These are phyloP conservation scores for Penicillium macrosclerotiorum DNA, from an alignment of 495 filamentous ascomycete species.

Conservation along the genomic window DNA sequence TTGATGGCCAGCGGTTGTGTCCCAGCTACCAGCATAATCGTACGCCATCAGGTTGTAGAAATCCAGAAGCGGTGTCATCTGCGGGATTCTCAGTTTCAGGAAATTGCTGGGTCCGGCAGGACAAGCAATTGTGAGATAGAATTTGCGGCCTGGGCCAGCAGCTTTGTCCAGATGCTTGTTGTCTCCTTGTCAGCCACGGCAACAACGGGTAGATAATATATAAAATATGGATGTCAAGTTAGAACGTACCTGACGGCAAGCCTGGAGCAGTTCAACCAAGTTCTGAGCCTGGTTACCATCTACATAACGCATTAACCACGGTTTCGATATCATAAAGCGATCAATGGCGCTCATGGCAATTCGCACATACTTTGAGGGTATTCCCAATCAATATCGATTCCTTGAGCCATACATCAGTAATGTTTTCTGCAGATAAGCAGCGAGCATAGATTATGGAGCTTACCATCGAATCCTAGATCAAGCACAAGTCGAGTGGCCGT, in stretches of 20 bases:
- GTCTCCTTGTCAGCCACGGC: slow-evolving; percentile 5
- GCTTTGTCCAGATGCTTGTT: slow-evolving; percentile 60
- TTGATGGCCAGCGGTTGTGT: slow-evolving; percentile 70
- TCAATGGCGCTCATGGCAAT: background rate
- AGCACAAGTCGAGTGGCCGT: slow-evolving; percentile 65
- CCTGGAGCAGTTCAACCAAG: slow-evolving; percentile 67
- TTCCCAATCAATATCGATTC: slow-evolving; percentile 67
- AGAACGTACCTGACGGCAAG: slow-evolving; percentile 51
- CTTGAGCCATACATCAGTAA: slow-evolving; percentile 25
- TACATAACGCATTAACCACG: slow-evolving; percentile 16
- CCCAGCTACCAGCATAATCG: slow-evolving; percentile 80
- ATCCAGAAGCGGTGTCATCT: slow-evolving; percentile 76
- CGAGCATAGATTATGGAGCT: background rate
- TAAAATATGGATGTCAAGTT: background rate
- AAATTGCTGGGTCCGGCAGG: slow-evolving; percentile 63
- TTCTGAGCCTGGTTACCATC: slow-evolving; percentile 61
- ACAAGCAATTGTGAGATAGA: slow-evolving; percentile 76
- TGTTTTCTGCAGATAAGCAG: background rate
- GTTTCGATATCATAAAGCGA: background rate
- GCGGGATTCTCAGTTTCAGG: slow-evolving; percentile 58
- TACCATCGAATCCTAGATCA: slow-evolving; percentile 64
- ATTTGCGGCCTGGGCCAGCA: slow-evolving; percentile 53
- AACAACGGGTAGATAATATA: background rate
- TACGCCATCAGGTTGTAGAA: slow-evolving; percentile 83
- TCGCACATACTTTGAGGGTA: slow-evolving; percentile 38